Base-by-base conservation (phyloP, 2,329 filamentous ascomycete species). In the Talaromyces sp. region DNA sequence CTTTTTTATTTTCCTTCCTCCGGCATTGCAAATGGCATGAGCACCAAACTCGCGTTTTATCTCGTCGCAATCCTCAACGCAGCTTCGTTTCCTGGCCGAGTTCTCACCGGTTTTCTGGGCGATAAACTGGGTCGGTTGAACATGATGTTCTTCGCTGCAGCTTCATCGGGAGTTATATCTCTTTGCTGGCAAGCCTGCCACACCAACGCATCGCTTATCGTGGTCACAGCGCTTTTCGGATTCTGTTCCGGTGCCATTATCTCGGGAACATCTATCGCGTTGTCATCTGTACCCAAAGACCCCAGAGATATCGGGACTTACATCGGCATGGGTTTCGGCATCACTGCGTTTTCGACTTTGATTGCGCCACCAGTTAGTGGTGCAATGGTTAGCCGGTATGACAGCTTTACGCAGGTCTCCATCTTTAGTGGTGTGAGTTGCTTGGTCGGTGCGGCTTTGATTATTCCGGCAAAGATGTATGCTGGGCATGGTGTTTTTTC, bases 361-460 rank as follows among this genome's bases (percentile, higher is more conserved):
- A 76, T 84, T 3, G 84, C 82, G 0, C 80, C 81, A 9, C 82
- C 83, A 0, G 73, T 82, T 48, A 81, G 78, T 62, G 82, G 82
- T 5, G 78, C 75, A 0, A 72, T 84, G 48, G 70, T 85, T 2
- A 72, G 77, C 2, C 69, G 59, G 6, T 83, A 82, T 62, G 76
- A 72, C 1, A 75, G 76, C 0, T 82, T 77, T 63, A 65, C 69
- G 1, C 64, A 81, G 66, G 72, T 75, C 0, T 74, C 76, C 0
- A 72, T 78, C 2, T 77, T 79, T 16, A 61, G 56, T 37, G 57
- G 63, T 69, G 6, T 68, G 54, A 80, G 66, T 13, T 57, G 56
- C 54, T 76, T 71, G 2, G 33, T 82, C 35, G 66, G 63, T 1
- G 50, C 61, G 27, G 52, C 61, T 7, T 10, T 58, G 41, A 47